Evolutionary conservation across 441 rosid species (phyloP), one percentile per base, ranked within the genome.

Genomic region (Sinapis alba): DNA sequence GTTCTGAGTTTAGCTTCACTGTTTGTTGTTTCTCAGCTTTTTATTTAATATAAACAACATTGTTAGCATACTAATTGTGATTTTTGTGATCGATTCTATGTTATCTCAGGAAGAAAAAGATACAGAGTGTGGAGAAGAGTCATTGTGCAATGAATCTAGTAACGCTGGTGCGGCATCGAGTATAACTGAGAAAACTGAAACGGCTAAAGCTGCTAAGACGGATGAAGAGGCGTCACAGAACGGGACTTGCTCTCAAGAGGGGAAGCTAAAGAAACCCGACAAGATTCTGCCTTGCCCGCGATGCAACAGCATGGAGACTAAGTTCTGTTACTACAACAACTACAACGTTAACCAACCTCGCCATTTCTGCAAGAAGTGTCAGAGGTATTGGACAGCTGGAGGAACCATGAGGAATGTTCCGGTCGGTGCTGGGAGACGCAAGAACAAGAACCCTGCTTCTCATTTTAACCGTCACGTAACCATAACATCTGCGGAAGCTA

Each of bases 371-470:
- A 89, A 87, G 81, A 82, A 85, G 72, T 87, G 94, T 30, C 92
- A 89, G 79, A 85, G 94, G 66, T 89, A 89, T 80, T 89, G 94
- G 94, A 89, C 94, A 1, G 92, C 90, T 15, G 94, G 94, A 38
- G 94, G 94, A 57, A 86, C 90, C 1, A 89, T 89, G 92, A 85
- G 94, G 81, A 89, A 88, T 21, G 94, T 89, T 30, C 94, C 94
- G 0, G 90, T 89, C 61, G 94, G 94, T 26, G 92, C 94, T 11
- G 92, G 94, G 15, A 82, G 94, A 7, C 90, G 94, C 28, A 89
- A 88, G 89, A 90, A 84, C 79, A 90, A 90, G 87, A 85, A 69
- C 32, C 80, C 90, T 0, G 73, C 87, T 47, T 80, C 89, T 68
- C 85, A 86, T 62, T 88, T 63, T 77, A 74, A 70, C 50, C 90